Evolutionary conservation across 148 eudicot genomes (phyloP), one percentile per base, ranked within the genome.

Genomic region (Camellia lanceoleosa): DNA sequence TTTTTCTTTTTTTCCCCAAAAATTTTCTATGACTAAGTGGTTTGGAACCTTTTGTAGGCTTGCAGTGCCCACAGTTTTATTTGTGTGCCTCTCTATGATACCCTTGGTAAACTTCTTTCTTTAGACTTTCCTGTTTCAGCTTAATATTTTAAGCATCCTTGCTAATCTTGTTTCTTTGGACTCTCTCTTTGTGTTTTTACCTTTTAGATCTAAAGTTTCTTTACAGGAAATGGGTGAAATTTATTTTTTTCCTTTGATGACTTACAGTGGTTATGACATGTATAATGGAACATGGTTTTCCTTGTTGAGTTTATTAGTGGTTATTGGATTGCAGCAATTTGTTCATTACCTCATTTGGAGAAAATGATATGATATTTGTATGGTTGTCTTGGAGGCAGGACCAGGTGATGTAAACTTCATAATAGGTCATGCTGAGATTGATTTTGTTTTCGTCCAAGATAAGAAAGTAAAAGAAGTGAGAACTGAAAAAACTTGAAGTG

Each of bases 61-160:
- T 97, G 99, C 87, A 88, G 78, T 78, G 95, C 94, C 76, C 95
- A 97, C 77, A 90, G 94, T 81, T 87, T 94, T 80, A 87, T 97
- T 66, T 92, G 98, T 80, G 98, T 97, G 73, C 98, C 99, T 86
- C 97, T 97, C 3, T 97, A 97, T 74, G 99, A 97, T 79, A 97
- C 97, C 71, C 90, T 97, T n/a, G 98, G 99, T 94, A 94, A 85
- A 76, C 49, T 49, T 72, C 51, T 11, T 9, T 42, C 65, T 65
- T 65, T 41, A 23, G 30, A 62, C n/a, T 56, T 63, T 76, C 73
- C 54, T 70, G 23, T 30, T 43, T 16, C 44, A 62, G 41, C 66
- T 77, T 66, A 14, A 7, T 77, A 51, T 77, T 30, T 7, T 2
- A 6, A 18, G 10, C 5, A 20, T 4, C 15, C 23, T 12, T 43